Evolutionary conservation across 331 rosid genomes (phyloP).

Genomic region (Pyracantha coccinea): DNA sequence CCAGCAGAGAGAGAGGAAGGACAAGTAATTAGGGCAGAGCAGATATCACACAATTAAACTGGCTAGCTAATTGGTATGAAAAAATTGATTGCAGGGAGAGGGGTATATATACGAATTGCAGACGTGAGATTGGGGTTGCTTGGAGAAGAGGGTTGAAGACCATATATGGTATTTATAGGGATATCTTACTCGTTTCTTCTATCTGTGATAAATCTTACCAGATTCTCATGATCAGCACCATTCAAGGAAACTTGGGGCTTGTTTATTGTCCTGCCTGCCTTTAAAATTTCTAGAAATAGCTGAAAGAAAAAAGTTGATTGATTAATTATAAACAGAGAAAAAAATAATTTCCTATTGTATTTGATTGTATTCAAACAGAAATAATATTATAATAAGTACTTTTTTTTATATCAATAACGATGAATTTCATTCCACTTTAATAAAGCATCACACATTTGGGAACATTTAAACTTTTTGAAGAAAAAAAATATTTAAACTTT

Average conservation of each 20-base stretch:
- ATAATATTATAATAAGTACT: no score
- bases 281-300: not conserved
- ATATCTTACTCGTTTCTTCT: not conserved
- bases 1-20: not conserved
- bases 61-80: not conserved
- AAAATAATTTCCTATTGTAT: no score
- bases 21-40: not conserved
- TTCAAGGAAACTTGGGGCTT: not conserved
- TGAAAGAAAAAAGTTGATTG: not conserved
- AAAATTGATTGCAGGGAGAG: not conserved
- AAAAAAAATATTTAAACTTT: no score
- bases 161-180: not conserved
- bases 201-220: not conserved
- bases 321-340: not conserved
- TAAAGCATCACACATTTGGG: no score
- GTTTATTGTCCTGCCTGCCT: not conserved
- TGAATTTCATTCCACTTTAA: no score
- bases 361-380: no score
- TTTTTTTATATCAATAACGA: no score
- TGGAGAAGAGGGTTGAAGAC: not conserved
- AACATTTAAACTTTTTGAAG: no score
- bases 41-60: not conserved
- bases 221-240: not conserved
- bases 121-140: not conserved
- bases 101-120: not conserved